A percentile compares a stretch with the other conserved stretches of the same genome.
These are phyloP conservation scores for Coelastrella sp. DNA, from an alignment of 139 green algal species.

Conservation along the genomic window DNA sequence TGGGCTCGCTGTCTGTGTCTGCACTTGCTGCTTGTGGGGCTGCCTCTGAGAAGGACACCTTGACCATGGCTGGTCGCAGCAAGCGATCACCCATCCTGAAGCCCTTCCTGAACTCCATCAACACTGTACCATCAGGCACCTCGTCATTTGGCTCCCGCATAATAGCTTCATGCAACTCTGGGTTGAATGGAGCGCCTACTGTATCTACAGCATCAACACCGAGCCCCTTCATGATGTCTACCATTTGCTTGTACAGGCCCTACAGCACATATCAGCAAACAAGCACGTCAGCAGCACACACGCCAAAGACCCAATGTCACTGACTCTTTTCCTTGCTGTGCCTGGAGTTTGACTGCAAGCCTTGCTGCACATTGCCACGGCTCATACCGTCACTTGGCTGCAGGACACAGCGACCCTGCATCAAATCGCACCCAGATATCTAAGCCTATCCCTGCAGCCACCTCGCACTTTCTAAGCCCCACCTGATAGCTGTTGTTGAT, in stretches of 20 bases:
- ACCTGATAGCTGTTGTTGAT: constrained; percentile 95
- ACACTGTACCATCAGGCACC: constrained; percentile 86
- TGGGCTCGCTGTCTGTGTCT: constrained; percentile 35
- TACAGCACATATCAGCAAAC: constrained; percentile 43
- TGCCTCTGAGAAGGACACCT: constrained; percentile 76
- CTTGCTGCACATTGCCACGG: too few species aligned
- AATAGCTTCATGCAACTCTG: constrained; percentile 96
- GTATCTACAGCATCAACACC: constrained; percentile 90
- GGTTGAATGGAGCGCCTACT: constrained; percentile 93
- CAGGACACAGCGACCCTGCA: too few species aligned
- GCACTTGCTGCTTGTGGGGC: neutral
- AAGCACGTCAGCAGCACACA: neutral
- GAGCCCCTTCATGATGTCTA: constrained; percentile 90
- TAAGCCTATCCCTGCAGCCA: too few species aligned
- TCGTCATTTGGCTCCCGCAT: constrained; percentile 87
- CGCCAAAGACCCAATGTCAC: neutral
- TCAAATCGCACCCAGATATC: too few species aligned
- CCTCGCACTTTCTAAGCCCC: neutral
- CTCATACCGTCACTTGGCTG: too few species aligned
- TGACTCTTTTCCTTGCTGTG: too few species aligned
- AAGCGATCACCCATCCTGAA: constrained; percentile 92
- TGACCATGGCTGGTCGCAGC: constrained; percentile 97
- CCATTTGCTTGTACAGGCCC: constrained; percentile 97
- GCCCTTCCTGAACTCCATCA: constrained; percentile 96
- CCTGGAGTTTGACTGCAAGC: too few species aligned